Base-by-base conservation (phyloP, 768 basidiomycete species). In the Leccinellum rugosiceps region DNA sequence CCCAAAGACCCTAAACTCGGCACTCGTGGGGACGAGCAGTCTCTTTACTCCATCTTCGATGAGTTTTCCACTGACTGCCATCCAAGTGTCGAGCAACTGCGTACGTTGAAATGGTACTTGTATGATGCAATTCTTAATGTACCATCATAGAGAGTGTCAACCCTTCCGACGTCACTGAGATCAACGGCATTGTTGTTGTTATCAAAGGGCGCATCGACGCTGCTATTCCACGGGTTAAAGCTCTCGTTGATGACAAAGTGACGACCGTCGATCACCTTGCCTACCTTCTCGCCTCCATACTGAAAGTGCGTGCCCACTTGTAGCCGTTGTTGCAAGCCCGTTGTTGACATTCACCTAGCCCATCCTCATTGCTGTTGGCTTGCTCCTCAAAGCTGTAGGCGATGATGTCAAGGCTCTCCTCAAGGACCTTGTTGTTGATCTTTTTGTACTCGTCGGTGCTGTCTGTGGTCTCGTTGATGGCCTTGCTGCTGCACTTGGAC, bases 21-120 rank as follows among this genome's bases (percentile, higher is more conserved):
- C 11, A 7, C 7, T 34, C 57, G 56, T 46, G 50, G 14, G 13
- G 19, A 28, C 30, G 19, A 26, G 32, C 62, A 26, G 25, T 66
- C 63, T 13, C 44, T 76, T n/a, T 66, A 67, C 14, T 60, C 49
- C 51, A 66, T 76, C 65, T 57, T 76, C 45, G 54, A 28, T n/a
- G 50, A 54, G 23, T 41, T 70, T 7, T 56, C 34, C 6, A 50
- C 32, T 26, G 48, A 66, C 56, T 57, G 68, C 15, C 25, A 55
- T 19, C 57, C 68, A 54, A 51, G 47, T 48, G 50, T 57, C 14
- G 50, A 58, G 1, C 44, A 65, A 53, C 55, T 77, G 55, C 53
- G 76, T 76, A 49, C 53, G 74, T 68, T 8, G 28, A 21, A 2
- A n/a, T 13, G 10, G 7, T 7, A n/a, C 1, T 3, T 9, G 8